Percentiles rank a stretch among this genome's conserved stretches.
Evolutionary conservation across 192 early-diverging fungal genomes (phyloP).

Genomic region (Chytriomyces sp.): DNA sequence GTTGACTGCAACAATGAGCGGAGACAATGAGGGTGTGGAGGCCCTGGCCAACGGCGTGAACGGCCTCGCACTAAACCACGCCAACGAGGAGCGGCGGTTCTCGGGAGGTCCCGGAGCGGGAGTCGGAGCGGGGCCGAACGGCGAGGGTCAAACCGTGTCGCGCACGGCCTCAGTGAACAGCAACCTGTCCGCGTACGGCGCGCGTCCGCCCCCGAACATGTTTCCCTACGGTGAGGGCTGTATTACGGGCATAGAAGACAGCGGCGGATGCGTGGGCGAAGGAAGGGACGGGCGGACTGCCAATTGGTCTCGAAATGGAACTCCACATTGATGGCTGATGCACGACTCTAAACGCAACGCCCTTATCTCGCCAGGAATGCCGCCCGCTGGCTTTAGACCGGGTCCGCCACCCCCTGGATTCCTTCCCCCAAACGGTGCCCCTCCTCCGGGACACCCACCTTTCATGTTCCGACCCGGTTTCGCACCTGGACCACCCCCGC

Average conservation of each 20-base stretch:
- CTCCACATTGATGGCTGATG: background rate
- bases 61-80: background rate
- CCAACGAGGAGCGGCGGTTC: background rate
- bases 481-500: slow-evolving; percentile 23
- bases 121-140: too few relatives aligned
- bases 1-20: background rate
- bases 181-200: background rate
- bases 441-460: background rate
- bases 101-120: too few relatives aligned
- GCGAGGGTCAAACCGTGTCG: background rate
- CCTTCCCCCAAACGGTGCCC: background rate
- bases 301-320: background rate
- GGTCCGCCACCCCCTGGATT: slow-evolving; percentile 14
- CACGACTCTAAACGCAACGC: background rate
- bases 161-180: background rate
- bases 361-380: slow-evolving; percentile 10
- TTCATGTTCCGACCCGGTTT: slow-evolving; percentile 19
- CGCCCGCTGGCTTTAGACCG: slow-evolving; percentile 19
- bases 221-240: slow-evolving; percentile 1
- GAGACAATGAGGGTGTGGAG: background rate
- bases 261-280: too few relatives aligned
- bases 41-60: background rate
- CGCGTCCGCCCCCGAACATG: background rate
- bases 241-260: too few relatives aligned
- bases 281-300: background rate